These are phyloP conservation scores for Schizophyllum amplum DNA, from an alignment of 1,284 basidiomycete species.

Conservation along the genomic window DNA sequence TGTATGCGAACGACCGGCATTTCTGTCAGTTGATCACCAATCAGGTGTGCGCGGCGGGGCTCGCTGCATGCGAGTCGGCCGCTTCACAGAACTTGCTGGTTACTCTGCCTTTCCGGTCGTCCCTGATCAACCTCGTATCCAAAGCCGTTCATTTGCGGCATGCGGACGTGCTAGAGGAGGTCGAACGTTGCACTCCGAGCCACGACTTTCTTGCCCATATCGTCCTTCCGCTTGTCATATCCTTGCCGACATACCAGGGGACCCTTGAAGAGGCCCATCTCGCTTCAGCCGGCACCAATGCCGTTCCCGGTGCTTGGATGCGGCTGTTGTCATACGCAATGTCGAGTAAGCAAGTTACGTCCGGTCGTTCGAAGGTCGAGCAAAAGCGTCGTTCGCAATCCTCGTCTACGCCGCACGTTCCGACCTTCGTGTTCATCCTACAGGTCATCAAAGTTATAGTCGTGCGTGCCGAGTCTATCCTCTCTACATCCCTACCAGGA, in stretches of 20 bases:
- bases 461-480: conserved; percentile 52
- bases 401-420: conserved; percentile 28
- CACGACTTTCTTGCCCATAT: conserved; percentile 52
- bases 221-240: conserved; percentile 54
- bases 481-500: conserved; percentile 43
- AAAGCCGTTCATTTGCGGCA: conserved; percentile 44
- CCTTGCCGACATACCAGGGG: conserved; percentile 38
- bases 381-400: conserved; percentile 22
- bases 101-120: conserved; percentile 38
- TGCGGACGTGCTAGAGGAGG: conserved; percentile 45
- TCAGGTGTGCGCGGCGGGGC: conserved; percentile 49
- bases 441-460: conserved; percentile 67
- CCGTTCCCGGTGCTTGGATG: conserved; percentile 42
- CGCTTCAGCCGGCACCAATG: not conserved
- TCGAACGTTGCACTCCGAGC: conserved; percentile 49
- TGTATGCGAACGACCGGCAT: conserved; percentile 41
- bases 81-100: conserved; percentile 45
- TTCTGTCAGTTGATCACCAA: conserved; percentile 50
- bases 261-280: conserved; percentile 22
- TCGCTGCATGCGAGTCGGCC: conserved; percentile 49
- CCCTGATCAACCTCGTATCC: conserved; percentile 46
- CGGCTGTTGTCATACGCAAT: conserved; percentile 57
- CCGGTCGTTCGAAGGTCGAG: not conserved
- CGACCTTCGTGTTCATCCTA: conserved; percentile 45
- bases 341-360: conserved; percentile 22